These are phyloP conservation scores for Mollisia scopiformis DNA, from an alignment of 2,329 filamentous ascomycete species.

Conservation along the genomic window DNA sequence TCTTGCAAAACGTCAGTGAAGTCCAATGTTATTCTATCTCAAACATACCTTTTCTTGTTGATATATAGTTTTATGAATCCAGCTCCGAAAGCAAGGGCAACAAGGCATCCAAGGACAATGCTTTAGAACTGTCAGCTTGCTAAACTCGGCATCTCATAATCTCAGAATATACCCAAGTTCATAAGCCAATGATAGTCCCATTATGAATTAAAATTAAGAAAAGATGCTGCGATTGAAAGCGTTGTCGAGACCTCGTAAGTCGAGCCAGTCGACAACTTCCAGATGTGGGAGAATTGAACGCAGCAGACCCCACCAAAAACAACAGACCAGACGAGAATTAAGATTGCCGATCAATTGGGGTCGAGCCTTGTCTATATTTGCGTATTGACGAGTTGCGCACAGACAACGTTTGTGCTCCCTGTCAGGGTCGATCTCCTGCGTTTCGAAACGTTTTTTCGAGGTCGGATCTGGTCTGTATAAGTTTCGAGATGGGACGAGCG, in stretches of 20 bases:
- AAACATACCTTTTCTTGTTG: slow-evolving; percentile 30
- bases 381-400: slow-evolving; percentile 10
- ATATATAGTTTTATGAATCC: slow-evolving; percentile 26
- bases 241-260: neutral
- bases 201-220: slow-evolving; percentile 19
- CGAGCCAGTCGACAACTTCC: slow-evolving; percentile 7
- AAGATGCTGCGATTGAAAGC: neutral
- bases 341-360: neutral
- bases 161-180: slow-evolving; percentile 23
- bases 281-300: neutral
- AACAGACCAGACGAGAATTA: slow-evolving; percentile 10
- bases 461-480: neutral
- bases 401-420: slow-evolving; percentile 18
- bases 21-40: neutral
- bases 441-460: slow-evolving; percentile 9
- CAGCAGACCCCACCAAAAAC: neutral
- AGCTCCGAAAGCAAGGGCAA: slow-evolving; percentile 24
- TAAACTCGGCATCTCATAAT: neutral
- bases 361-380: slow-evolving; percentile 6
- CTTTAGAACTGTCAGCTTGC: slow-evolving; percentile 11
- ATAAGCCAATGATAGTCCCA: slow-evolving; percentile 21
- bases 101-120: slow-evolving; percentile 24
- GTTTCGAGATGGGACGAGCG: slow-evolving; percentile 3
- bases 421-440: slow-evolving; percentile 13
- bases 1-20: slow-evolving; percentile 15